These are phyloP conservation scores for Macrocystidia cucumis DNA, from an alignment of 1,284 basidiomycete genomes.

Conservation along the genomic window DNA sequence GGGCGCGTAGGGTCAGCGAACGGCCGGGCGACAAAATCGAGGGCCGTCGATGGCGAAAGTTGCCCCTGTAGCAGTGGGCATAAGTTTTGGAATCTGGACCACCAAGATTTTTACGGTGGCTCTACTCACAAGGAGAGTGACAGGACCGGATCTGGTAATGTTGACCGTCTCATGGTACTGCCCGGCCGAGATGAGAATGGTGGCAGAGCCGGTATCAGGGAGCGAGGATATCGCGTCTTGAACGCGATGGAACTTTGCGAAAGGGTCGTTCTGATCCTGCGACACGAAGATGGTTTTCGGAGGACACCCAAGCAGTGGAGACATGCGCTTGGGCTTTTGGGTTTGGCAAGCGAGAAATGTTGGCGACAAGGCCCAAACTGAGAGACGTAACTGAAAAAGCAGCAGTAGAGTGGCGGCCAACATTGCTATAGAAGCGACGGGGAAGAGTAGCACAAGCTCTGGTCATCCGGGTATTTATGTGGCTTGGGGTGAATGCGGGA, in stretches of 20 bases:
- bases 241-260: constrained; percentile 37
- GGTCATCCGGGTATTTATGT: no score
- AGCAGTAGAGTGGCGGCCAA: no score
- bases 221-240: constrained; percentile 48
- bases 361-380: constrained; percentile 32
- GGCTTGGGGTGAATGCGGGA: no score
- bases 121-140: constrained; percentile 46
- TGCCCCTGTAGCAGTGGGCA: constrained; percentile 34
- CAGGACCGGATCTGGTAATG: constrained; percentile 42
- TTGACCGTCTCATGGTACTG: constrained; percentile 56
- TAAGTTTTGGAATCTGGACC: background rate
- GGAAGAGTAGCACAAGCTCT: no score
- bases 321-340: constrained; percentile 29
- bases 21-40: constrained; percentile 18
- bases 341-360: constrained; percentile 40
- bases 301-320: constrained; percentile 46
- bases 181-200: constrained; percentile 55
- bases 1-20: constrained; percentile 27
- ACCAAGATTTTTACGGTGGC: background rate
- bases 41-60: constrained; percentile 26
- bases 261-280: constrained; percentile 25
- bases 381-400: background rate
- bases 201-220: constrained; percentile 26
- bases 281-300: constrained; percentile 52
- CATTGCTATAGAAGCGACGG: no score